Conservation (phyloP, 2,329 filamentous ascomycete species). For the Dactylellina sp. region DNA sequence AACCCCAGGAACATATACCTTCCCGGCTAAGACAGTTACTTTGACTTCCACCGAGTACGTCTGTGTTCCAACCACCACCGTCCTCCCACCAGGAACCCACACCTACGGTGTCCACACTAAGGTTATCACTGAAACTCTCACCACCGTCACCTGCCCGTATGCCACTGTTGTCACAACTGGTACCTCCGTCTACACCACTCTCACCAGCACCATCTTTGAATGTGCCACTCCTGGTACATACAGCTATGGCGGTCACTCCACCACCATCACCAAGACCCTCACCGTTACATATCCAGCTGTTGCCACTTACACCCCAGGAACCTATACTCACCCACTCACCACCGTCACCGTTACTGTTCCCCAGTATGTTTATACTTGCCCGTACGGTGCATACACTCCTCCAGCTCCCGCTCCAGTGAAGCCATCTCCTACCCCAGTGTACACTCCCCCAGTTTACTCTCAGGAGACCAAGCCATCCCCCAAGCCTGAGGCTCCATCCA, state of each 20-base stretch:
- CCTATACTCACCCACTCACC: slow-evolving; percentile 76
- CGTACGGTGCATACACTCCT: slow-evolving; percentile 67
- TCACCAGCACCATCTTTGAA: slow-evolving; percentile 77
- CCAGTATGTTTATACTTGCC: slow-evolving; percentile 77
- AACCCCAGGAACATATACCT: slow-evolving; percentile 79
- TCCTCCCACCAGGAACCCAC: slow-evolving; percentile 73
- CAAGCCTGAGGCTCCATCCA: slow-evolving; percentile 8
- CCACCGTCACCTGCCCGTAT: slow-evolving; percentile 75
- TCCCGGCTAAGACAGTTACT: slow-evolving; percentile 78
- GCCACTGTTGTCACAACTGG: slow-evolving; percentile 73
- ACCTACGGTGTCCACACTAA: slow-evolving; percentile 80
- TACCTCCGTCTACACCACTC: slow-evolving; percentile 73
- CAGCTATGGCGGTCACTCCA: slow-evolving; percentile 77
- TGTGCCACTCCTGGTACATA: slow-evolving; percentile 81
- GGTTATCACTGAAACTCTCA: slow-evolving; percentile 74
- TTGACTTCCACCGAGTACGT: slow-evolving; percentile 76
- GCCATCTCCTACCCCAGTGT: slow-evolving; percentile 58
- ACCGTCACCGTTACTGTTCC: slow-evolving; percentile 77
- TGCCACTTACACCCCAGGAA: slow-evolving; percentile 75
- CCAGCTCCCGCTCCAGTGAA: slow-evolving; percentile 58
- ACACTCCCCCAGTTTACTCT: slow-evolving; percentile 50
- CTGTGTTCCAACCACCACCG: slow-evolving; percentile 73
- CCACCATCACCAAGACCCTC: slow-evolving; percentile 68
- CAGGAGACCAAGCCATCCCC: slow-evolving; percentile 23
- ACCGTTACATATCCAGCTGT: slow-evolving; percentile 74